Conservation (phyloP, 176 grass and related monocot species). For the Carex scoparia region DNA sequence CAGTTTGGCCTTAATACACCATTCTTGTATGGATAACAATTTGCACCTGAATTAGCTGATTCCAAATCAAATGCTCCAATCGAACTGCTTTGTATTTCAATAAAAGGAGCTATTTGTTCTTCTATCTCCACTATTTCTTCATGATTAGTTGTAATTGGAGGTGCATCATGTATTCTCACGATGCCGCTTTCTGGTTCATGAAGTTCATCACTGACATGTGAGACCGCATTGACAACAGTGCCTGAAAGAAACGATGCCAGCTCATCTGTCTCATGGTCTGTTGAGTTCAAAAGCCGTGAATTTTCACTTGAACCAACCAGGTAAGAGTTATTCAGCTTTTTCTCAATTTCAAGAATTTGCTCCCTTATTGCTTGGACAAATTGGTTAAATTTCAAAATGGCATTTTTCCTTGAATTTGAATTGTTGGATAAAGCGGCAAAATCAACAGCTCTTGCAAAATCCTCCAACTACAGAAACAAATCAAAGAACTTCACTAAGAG, state of each 20-base stretch:
- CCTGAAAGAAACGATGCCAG: constrained; percentile 73
- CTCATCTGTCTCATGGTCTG: constrained; percentile 51
- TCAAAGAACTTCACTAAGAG: constrained; percentile 26
- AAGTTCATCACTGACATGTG: constrained; percentile 23
- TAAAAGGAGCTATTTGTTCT: constrained; percentile 31
- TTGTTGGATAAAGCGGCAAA: constrained; percentile 55
- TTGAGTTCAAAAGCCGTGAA: constrained; percentile 48
- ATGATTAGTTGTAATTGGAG: constrained; percentile 34
- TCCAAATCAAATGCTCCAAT: constrained; percentile 29
- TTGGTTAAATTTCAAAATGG: constrained; percentile 77
- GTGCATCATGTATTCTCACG: constrained; percentile 28
- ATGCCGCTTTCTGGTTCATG: constrained; percentile 22
- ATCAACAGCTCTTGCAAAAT: constrained; percentile 82
- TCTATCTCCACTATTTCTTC: constrained; percentile 61
- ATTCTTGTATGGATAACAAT: constrained; percentile 33
- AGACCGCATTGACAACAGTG: constrained; percentile 1
- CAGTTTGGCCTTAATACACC: constrained; percentile 37
- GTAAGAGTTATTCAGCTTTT: constrained; percentile 38
- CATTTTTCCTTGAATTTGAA: constrained; percentile 82
- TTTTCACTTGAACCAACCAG: constrained; percentile 32
- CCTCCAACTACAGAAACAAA: constrained; percentile 52
- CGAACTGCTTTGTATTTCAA: constrained; percentile 27
- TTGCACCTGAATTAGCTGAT: constrained; percentile 33
- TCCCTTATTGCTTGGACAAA: constrained; percentile 65
- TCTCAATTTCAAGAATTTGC: constrained; percentile 62